A percentile compares a stretch with the other conserved stretches of the same genome.
phyloP scores from a whole-genome alignment of 768 basidiomycete genomes.

The Leccinum aurantiacum region DNA sequence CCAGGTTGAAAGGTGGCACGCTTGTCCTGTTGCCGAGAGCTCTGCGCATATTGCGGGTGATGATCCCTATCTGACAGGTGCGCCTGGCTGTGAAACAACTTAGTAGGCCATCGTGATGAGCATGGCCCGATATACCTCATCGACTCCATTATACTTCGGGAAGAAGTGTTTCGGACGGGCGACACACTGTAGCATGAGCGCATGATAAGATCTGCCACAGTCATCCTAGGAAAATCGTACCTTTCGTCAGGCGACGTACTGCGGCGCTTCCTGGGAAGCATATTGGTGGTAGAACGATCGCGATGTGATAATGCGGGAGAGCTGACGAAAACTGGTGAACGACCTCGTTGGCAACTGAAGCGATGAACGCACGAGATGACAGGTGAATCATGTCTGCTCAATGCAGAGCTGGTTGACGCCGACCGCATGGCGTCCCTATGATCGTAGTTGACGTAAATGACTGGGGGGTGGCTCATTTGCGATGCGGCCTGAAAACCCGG shows the following conservation, averaged over 20 bases:
- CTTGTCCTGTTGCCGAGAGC: conserved; percentile 15
- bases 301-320: conserved; percentile 30
- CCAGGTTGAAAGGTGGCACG: conserved; percentile 4
- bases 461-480: conserved; percentile 40
- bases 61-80: conserved; percentile 21
- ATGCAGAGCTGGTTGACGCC: conserved; percentile 30
- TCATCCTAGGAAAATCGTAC: conserved; percentile 14
- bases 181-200: conserved; percentile 11
- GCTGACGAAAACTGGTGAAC: conserved; percentile 22
- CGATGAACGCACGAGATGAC: conserved; percentile 31
- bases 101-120: conserved; percentile 6
- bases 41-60: conserved; percentile 10
- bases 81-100: conserved; percentile 21
- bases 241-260: conserved; percentile 32
- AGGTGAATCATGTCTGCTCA: conserved; percentile 32
- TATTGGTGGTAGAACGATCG: conserved; percentile 30
- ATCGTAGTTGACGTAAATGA: conserved; percentile 39
- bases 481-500: conserved; percentile 46
- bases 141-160: conserved; percentile 23
- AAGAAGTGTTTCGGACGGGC: conserved; percentile 16
- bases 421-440: conserved; percentile 34
- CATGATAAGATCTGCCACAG: conserved; percentile 13
- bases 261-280: conserved; percentile 34
- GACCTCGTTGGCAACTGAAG: conserved; percentile 9
- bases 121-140: conserved; percentile 26